Conservation (phyloP, 1,284 basidiomycete species). For the Phellinidium pouzarii region DNA sequence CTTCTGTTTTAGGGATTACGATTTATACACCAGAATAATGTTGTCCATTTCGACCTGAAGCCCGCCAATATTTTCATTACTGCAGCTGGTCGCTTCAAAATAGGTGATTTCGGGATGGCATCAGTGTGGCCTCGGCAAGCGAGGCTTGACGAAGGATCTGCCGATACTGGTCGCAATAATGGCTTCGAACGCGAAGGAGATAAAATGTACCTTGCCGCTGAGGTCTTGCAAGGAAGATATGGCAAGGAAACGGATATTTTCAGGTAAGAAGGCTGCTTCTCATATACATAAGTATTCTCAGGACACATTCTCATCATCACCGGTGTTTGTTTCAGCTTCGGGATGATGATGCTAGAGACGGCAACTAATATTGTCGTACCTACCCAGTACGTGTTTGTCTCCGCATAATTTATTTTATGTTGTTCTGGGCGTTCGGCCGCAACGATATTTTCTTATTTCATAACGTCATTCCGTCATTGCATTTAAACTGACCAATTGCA, state of each 20-base stretch:
- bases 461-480: neutral
- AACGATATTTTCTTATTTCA: neutral
- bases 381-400: slow-evolving; percentile 69
- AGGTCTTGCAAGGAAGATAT: slow-evolving; percentile 89
- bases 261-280: slow-evolving; percentile 52
- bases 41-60: slow-evolving; percentile 97
- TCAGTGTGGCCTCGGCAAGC: slow-evolving; percentile 70
- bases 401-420: slow-evolving; percentile 6
- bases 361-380: slow-evolving; percentile 95
- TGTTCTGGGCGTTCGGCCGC: neutral
- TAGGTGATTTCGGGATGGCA: slow-evolving; percentile 99
- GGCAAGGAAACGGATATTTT: slow-evolving; percentile 95
- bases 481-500: neutral
- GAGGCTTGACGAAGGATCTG: slow-evolving; percentile 27
- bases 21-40: slow-evolving; percentile 84
- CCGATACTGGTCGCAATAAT: slow-evolving; percentile 32
- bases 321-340: slow-evolving; percentile 53
- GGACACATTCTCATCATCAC: neutral
- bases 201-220: slow-evolving; percentile 96
- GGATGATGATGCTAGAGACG: slow-evolving; percentile 92
- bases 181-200: slow-evolving; percentile 94
- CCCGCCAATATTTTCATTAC: slow-evolving; percentile 97
- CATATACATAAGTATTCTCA: neutral
- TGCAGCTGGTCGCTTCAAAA: slow-evolving; percentile 85
- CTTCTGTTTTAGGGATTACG: slow-evolving; percentile 59